These are phyloP conservation scores for Alternaria conjuncta DNA, from an alignment of 2,329 filamentous ascomycete genomes.

Conservation along the genomic window DNA sequence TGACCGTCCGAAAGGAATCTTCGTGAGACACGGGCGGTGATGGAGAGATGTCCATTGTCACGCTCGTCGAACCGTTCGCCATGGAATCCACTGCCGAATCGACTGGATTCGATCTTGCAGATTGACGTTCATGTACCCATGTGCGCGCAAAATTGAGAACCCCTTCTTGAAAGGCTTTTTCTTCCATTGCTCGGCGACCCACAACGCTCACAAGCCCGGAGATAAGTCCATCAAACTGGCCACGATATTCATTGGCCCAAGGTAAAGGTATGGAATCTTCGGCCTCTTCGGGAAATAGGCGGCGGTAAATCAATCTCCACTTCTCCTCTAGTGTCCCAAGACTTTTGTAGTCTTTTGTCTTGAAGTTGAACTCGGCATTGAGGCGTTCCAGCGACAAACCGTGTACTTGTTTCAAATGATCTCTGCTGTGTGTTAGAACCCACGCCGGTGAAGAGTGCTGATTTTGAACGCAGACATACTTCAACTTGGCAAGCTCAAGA, in stretches of 20 bases:
- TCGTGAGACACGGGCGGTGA: background rate
- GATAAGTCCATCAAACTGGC: background rate
- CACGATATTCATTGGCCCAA: background rate
- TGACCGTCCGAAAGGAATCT: background rate
- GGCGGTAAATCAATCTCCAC: background rate
- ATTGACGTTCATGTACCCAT: background rate
- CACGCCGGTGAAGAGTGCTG: background rate
- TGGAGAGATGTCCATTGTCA: background rate
- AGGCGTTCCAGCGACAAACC: background rate
- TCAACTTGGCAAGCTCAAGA: constrained; percentile 9
- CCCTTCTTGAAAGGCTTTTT: background rate
- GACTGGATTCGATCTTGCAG: background rate
- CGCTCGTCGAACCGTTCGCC: background rate
- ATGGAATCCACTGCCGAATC: background rate
- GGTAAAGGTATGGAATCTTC: background rate
- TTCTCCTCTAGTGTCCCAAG: background rate
- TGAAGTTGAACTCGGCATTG: background rate
- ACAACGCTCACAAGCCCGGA: background rate
- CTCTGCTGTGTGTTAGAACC: background rate
- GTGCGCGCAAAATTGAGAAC: background rate
- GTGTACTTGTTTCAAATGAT: constrained; percentile 8
- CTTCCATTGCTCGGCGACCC: background rate
- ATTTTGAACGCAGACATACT: constrained; percentile 1
- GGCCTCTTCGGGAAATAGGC: background rate
- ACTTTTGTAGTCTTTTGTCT: accelerated